Conservation (phyloP, 1,284 basidiomycete genomes). For the Ganoderma boninense region DNA sequence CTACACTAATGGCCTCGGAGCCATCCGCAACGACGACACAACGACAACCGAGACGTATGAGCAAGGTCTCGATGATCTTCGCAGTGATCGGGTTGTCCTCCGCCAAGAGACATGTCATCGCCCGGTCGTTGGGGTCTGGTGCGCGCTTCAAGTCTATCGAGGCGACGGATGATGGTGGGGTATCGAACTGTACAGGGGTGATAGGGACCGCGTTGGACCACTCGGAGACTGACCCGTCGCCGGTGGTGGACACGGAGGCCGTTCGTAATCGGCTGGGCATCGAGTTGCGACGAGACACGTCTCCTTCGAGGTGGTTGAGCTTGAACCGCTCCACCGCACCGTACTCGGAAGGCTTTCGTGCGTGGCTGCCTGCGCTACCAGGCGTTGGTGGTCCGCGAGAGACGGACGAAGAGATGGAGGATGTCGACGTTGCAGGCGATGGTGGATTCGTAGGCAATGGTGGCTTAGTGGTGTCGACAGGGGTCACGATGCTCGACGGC, state of each 20-base stretch:
- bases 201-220: conserved; percentile 71
- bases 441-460: conserved; percentile 72
- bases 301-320: conserved; percentile 76
- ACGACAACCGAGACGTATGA: conserved; percentile 92
- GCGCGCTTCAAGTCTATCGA: conserved; percentile 79
- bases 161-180: conserved; percentile 80
- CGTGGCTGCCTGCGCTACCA: conserved; percentile 66
- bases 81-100: conserved; percentile 98
- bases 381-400: conserved; percentile 84
- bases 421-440: conserved; percentile 92
- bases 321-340: conserved; percentile 89
- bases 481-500: conserved; percentile 78
- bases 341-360: conserved; percentile 85
- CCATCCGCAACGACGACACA: conserved; percentile 96
- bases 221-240: conserved; percentile 80
- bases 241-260: conserved; percentile 82
- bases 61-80: conserved; percentile 94
- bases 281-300: conserved; percentile 78
- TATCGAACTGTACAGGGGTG: conserved; percentile 62
- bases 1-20: conserved; percentile 95
- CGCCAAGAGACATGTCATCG: conserved; percentile 91
- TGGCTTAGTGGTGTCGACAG: conserved; percentile 60
- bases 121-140: conserved; percentile 77
- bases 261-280: conserved; percentile 90
- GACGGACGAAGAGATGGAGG: conserved; percentile 91